Conservation (phyloP, 2,329 filamentous ascomycete species). For the Ascochyta viciae-villosae region DNA sequence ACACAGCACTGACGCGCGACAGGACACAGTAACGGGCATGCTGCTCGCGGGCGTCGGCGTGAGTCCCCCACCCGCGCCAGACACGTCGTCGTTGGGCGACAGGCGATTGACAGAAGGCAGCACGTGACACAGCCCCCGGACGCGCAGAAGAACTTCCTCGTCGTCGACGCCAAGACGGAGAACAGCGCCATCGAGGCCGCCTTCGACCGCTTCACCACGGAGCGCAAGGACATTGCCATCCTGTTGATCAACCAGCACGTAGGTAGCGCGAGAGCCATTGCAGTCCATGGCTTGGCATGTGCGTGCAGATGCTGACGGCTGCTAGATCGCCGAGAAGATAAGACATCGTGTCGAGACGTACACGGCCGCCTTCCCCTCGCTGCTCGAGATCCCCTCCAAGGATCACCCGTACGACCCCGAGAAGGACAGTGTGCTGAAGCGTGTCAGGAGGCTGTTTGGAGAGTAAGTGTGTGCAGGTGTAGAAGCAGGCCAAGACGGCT, state of each 20-base stretch:
- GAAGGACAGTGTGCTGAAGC: conserved; percentile 95
- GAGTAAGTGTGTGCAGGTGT: conserved; percentile 60
- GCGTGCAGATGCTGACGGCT: conserved; percentile 12
- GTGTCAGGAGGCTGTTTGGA: conserved; percentile 77
- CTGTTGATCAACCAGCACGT: conserved; percentile 98
- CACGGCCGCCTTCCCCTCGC: conserved; percentile 91
- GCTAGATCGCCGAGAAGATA: conserved; percentile 90
- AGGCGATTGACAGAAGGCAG: conserved; percentile 55
- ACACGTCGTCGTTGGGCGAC: neutral
- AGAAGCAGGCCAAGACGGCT: neutral
- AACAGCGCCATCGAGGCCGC: conserved; percentile 84
- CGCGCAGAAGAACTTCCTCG: conserved; percentile 95
- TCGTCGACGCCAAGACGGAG: conserved; percentile 94
- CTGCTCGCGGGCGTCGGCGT: conserved; percentile 95
- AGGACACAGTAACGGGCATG: conserved; percentile 97
- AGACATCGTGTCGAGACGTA: conserved; percentile 88
- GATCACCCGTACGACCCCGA: conserved; percentile 99
- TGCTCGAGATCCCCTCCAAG: conserved; percentile 97
- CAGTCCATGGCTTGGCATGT: neutral
- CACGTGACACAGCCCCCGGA: conserved; percentile 90
- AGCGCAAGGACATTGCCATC: conserved; percentile 96
- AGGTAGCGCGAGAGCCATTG: conserved; percentile 32
- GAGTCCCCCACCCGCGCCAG: conserved; percentile 48
- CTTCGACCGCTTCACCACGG: conserved; percentile 86
- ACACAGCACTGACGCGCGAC: conserved; percentile 21